These are phyloP conservation scores for Aphanomyces invadans DNA, from an alignment of 352 stramenopile species.

Conservation along the genomic window DNA sequence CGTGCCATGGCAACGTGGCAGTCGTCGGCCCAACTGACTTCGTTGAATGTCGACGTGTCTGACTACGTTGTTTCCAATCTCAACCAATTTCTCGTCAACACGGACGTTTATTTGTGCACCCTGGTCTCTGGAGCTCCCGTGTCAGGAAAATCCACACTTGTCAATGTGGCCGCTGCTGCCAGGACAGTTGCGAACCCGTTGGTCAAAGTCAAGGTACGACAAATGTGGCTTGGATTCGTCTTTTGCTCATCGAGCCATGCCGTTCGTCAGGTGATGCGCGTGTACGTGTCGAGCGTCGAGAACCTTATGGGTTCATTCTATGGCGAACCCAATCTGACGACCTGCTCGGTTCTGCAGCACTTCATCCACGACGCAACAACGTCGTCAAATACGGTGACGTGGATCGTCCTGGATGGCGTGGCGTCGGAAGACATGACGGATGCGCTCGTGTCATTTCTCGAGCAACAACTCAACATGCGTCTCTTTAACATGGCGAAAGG, in stretches of 20 bases:
- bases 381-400: not conserved
- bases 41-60: not conserved
- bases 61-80: slow-evolving; percentile 9
- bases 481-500: not conserved
- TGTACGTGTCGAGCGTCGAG: not conserved
- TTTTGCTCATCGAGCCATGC: no score
- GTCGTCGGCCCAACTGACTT: not conserved
- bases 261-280: not conserved
- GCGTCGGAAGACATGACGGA: not conserved
- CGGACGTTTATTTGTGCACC: slow-evolving; percentile 1
- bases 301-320: slow-evolving; percentile 7
- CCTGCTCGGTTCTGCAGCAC: not conserved
- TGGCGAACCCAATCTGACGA: not conserved
- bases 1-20: not conserved
- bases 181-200: not conserved
- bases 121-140: slow-evolving; percentile 4
- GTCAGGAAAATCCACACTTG: slow-evolving; percentile 1
- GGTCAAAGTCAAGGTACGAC: not conserved
- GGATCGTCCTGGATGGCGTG: slow-evolving; percentile 7
- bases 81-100: not conserved
- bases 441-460: not conserved
- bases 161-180: not conserved
- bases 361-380: not conserved
- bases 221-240: no score
- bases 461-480: not conserved